These are phyloP conservation scores for Teunomyces cretensis DNA, from an alignment of 805 yeast genomes.

Conservation along the genomic window DNA sequence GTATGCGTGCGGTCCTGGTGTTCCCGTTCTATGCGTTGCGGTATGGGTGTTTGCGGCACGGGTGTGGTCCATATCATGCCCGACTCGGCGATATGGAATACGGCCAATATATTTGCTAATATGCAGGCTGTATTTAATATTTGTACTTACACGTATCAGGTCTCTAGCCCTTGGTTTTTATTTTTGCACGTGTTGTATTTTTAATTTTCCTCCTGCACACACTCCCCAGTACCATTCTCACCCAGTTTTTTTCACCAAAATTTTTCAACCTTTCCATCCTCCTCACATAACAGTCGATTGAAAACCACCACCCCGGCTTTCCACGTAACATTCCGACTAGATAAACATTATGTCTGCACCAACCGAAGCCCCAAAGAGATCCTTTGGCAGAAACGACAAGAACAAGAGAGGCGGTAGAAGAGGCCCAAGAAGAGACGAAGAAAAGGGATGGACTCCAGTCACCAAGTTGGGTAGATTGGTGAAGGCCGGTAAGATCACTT, in stretches of 20 bases:
- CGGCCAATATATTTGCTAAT: too few relatives aligned
- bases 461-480: conserved; percentile 99
- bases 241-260: background rate
- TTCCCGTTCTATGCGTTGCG: too few relatives aligned
- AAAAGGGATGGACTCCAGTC: conserved; percentile 99
- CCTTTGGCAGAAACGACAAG: conserved; percentile 55
- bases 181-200: background rate
- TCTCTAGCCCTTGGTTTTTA: too few relatives aligned
- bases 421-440: conserved; percentile 83
- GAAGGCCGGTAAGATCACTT: conserved; percentile 95
- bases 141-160: too few relatives aligned
- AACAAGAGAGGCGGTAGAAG: conserved; percentile 48
- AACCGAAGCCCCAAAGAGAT: conserved; percentile 47
- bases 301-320: conserved; percentile 69
- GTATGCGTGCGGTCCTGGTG: too few relatives aligned
- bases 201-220: background rate
- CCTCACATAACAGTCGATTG: conserved; percentile 48
- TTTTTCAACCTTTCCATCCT: conserved; percentile 8
- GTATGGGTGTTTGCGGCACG: too few relatives aligned
- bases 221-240: background rate
- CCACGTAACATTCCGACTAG: conserved; percentile 69
- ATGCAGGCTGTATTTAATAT: too few relatives aligned
- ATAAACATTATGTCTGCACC: conserved; percentile 43
- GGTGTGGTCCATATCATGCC: too few relatives aligned
- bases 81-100: too few relatives aligned